Evolutionary conservation across 306 rosid genomes (phyloP).

Genomic region (Calophaca sinica): DNA sequence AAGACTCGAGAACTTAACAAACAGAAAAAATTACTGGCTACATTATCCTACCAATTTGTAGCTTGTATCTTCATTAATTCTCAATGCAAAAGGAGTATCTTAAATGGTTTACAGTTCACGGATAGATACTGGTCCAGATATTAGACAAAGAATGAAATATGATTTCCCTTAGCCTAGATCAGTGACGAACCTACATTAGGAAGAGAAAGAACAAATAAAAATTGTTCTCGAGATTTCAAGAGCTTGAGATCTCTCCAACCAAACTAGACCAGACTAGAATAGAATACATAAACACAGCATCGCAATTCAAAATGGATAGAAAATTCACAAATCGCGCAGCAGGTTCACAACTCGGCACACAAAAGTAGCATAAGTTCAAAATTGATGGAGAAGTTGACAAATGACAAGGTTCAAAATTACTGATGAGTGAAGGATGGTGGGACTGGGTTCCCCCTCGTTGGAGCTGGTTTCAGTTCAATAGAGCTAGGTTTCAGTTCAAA

Average conservation of each 20-base stretch:
- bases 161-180: background rate
- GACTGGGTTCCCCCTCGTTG: too few species aligned
- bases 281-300: background rate
- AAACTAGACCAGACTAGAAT: background rate
- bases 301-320: background rate
- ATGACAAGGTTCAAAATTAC: too few species aligned
- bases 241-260: background rate
- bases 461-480: too few species aligned
- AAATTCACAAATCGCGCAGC: too few species aligned
- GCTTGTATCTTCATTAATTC: slow-evolving; percentile 32
- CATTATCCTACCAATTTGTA: background rate
- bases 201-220: background rate
- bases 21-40: background rate
- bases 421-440: too few species aligned
- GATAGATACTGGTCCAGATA: background rate
- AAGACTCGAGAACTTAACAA: slow-evolving; percentile 15
- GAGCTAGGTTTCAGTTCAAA: too few species aligned
- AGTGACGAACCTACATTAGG: background rate
- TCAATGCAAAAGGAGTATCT: slow-evolving; percentile 16
- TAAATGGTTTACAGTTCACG: background rate
- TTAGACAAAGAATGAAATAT: background rate
- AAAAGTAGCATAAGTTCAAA: too few species aligned
- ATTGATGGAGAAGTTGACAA: too few species aligned
- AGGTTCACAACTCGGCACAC: too few species aligned
- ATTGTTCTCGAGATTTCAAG: background rate